Conservation (phyloP, 2,329 filamentous ascomycete species). For the Furcasterigmium furcatum region DNA sequence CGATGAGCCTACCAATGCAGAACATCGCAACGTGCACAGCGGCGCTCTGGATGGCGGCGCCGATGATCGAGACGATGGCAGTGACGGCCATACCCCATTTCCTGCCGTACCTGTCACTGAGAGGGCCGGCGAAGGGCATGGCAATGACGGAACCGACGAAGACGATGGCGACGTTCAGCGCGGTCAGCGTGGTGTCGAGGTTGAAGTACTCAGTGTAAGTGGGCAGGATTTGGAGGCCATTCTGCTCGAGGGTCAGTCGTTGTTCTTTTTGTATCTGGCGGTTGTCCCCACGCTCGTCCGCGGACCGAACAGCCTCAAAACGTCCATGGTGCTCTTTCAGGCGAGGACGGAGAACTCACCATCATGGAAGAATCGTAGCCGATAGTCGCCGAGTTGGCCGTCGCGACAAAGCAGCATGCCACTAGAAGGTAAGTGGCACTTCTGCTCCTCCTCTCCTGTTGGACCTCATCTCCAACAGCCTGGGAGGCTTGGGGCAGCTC, state of each 20-base stretch:
- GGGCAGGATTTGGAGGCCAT: conserved; percentile 5
- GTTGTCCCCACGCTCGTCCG: no score
- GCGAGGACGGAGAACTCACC: neutral
- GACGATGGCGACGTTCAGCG: conserved; percentile 5
- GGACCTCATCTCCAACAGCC: neutral
- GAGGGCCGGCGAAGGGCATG: conserved; percentile 2
- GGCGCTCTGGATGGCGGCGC: conserved; percentile 1
- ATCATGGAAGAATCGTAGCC: neutral
- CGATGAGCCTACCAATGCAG: neutral
- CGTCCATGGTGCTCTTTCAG: no score
- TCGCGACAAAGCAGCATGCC: neutral
- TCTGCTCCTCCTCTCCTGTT: neutral
- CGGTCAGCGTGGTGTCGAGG: neutral
- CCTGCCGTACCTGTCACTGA: conserved; percentile 1
- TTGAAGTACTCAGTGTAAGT: conserved; percentile 2
- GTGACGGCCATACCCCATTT: conserved; percentile 3
- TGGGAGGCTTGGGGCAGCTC: neutral
- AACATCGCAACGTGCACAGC: conserved; percentile 7
- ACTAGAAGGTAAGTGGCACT: neutral
- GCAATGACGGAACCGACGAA: conserved; percentile 2
- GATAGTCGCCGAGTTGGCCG: neutral
- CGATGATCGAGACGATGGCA: conserved; percentile 4
- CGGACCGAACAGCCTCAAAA: no score
- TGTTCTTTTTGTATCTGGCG: no score
- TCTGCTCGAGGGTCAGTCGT: neutral